Evolutionary conservation across 192 early-diverging fungal genomes (phyloP).

Genomic region (Backusella liffmaniae): DNA sequence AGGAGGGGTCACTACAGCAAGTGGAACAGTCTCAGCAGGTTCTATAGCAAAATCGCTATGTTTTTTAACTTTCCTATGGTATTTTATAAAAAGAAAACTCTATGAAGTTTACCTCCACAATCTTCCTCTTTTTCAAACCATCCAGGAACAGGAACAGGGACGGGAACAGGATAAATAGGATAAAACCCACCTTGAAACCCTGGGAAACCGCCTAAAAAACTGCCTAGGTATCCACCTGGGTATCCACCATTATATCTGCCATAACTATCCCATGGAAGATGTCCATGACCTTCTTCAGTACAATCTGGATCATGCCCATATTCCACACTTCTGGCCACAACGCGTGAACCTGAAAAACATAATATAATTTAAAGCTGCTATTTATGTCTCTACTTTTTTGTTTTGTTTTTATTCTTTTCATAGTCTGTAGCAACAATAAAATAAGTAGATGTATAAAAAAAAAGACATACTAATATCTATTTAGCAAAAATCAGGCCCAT

Average conservation of each 20-base stretch:
- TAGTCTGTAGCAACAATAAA: neutral
- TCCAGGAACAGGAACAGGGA: neutral
- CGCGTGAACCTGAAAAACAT: neutral
- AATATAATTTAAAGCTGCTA: neutral
- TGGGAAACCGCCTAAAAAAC: neutral
- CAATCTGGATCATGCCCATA: neutral
- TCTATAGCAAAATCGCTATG: neutral
- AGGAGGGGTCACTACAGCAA: neutral
- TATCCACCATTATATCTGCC: neutral
- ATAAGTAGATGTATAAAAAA: neutral
- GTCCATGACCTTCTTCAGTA: neutral
- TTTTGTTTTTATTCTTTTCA: too few species aligned
- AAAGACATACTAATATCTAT: neutral
- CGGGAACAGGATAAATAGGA: too few species aligned
- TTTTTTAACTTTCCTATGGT: neutral
- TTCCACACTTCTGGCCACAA: neutral
- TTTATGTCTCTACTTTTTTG: neutral
- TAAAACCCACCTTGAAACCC: neutral
- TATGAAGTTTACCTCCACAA: neutral
- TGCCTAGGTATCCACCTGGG: neutral
- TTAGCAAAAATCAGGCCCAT: neutral
- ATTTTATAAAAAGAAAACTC: neutral
- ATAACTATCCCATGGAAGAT: neutral
- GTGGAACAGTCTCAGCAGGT: neutral
- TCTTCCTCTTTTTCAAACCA: neutral